Percentiles rank a stretch among this genome's conserved stretches.
These are phyloP conservation scores for Inosperma sp. DNA, from an alignment of 768 basidiomycete species.

Conservation along the genomic window DNA sequence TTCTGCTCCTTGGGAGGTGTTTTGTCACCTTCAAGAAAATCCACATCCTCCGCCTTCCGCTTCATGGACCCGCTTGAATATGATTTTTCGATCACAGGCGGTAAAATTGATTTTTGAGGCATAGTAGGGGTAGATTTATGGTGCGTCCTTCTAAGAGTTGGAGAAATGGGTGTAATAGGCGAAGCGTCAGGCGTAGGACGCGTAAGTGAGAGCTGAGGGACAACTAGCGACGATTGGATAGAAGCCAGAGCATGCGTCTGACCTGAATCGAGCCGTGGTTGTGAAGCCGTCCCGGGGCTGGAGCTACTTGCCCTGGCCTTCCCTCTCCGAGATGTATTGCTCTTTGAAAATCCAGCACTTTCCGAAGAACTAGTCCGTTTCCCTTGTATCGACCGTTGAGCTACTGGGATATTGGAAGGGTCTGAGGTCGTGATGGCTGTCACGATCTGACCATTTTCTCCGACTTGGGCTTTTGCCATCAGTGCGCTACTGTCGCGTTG, in stretches of 20 bases:
- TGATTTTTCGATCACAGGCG: constrained; percentile 32
- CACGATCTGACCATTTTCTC: constrained; percentile 19
- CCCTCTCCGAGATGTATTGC: constrained; percentile 17
- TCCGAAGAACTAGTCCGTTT: constrained; percentile 13
- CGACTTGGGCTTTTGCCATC: constrained; percentile 12
- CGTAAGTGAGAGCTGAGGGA: constrained; percentile 37
- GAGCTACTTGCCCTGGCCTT: constrained; percentile 18
- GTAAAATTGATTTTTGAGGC: constrained; percentile 27
- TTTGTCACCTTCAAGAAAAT: constrained; percentile 45
- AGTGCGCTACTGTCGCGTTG: constrained; percentile 10
- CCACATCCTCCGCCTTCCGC: constrained; percentile 66
- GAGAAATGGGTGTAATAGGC: constrained; percentile 35
- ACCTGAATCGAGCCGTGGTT: constrained; percentile 23
- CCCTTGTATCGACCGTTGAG: constrained; percentile 19
- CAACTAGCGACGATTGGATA: constrained; percentile 32
- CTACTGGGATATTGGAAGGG: constrained; percentile 14
- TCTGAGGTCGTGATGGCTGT: constrained; percentile 18
- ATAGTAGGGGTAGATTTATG: constrained; percentile 29
- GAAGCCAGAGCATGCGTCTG: too few species aligned
- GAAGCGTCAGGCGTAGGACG: constrained; percentile 40
- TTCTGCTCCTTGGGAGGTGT: constrained; percentile 63
- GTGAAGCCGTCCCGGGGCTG: constrained; percentile 15
- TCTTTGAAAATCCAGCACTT: constrained; percentile 8
- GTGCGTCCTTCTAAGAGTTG: constrained; percentile 23
- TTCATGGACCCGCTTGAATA: constrained; percentile 46